A percentile compares a stretch with the other conserved stretches of the same genome.
Conservation (phyloP, 495 filamentous ascomycete genomes). For the Alectoria sarmentosa region DNA sequence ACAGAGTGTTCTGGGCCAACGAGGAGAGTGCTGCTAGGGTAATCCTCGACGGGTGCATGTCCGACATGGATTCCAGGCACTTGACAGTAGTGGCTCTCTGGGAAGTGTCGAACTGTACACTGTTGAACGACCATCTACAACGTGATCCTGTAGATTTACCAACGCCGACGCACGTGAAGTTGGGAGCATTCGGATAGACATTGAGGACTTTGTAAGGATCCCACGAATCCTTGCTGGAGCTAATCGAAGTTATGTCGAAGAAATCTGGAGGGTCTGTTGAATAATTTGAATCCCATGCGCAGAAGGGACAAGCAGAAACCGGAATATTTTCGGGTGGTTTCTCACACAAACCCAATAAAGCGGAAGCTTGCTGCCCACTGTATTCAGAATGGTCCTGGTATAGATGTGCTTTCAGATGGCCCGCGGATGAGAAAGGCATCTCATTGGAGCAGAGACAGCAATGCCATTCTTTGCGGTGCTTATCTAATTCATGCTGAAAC, state of each 20-base stretch:
- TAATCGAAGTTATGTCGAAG: background rate
- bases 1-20: background rate
- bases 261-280: background rate
- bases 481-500: too few relatives aligned
- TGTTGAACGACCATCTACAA: background rate
- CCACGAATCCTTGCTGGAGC: background rate
- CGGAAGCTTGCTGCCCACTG: too few relatives aligned
- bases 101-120: background rate
- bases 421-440: too few relatives aligned
- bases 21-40: background rate
- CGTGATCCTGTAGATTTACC: background rate
- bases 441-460: too few relatives aligned
- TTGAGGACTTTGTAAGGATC: background rate
- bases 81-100: too few relatives aligned
- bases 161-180: background rate
- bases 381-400: too few relatives aligned
- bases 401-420: too few relatives aligned
- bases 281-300: too few relatives aligned
- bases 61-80: background rate
- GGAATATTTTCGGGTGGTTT: too few relatives aligned
- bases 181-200: background rate
- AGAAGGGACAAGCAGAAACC: too few relatives aligned
- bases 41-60: background rate
- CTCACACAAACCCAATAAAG: too few relatives aligned
- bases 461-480: too few relatives aligned